A percentile compares a stretch with the other conserved stretches of the same genome.
Evolutionary conservation across 106 monocot genomes (phyloP).

Genomic region (Phalaenopsis equestris): DNA sequence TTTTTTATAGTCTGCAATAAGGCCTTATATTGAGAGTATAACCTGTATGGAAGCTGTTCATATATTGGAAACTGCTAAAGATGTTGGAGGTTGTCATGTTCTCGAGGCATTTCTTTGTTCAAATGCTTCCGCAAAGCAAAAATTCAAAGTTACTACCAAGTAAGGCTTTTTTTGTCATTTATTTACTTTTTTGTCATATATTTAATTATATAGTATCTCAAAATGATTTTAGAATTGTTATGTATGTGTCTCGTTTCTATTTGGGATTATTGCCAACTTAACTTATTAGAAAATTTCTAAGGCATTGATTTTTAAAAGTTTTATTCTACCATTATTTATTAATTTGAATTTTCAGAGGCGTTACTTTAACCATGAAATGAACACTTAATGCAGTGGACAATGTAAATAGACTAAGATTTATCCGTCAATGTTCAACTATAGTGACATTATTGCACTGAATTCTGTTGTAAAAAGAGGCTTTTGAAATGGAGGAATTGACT

Average conservation of each 20-base stretch:
- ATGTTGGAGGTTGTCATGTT: conserved; percentile 49
- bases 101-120: conserved; percentile 63
- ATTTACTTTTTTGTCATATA: background rate
- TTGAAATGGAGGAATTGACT: too few relatives aligned
- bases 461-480: background rate
- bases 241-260: background rate
- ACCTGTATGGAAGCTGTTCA: conserved; percentile 34
- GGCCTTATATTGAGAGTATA: conserved; percentile 33
- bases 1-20: conserved; percentile 25
- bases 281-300: background rate
- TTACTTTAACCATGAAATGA: background rate
- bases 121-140: conserved; percentile 34
- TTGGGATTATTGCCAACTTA: background rate
- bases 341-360: background rate
- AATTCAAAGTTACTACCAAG: conserved; percentile 36
- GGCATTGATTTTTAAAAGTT: background rate
- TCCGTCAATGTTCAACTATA: background rate
- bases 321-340: background rate
- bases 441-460: background rate
- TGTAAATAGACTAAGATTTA: background rate
- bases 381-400: background rate
- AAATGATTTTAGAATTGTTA: background rate
- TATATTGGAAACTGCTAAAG: conserved; percentile 46
- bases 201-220: background rate
- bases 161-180: conserved; percentile 9